phyloP scores from a whole-genome alignment of 2,329 filamentous ascomycete species.

The Lecanosticta acicola region DNA sequence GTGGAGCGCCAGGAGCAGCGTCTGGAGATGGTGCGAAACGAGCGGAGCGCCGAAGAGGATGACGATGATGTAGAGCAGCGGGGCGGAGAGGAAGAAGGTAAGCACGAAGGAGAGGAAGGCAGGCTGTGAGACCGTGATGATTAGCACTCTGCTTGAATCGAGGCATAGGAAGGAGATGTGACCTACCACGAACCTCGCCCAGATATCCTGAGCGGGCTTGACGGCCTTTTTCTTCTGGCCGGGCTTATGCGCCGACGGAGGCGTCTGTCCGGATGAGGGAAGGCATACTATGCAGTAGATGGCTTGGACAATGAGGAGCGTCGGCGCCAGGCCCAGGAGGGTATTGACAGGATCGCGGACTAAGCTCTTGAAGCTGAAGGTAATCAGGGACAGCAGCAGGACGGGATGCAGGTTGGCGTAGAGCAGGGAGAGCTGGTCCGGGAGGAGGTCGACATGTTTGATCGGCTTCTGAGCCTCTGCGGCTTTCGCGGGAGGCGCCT shows the following conservation, averaged over 20 bases:
- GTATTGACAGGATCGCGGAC: conserved; percentile 64
- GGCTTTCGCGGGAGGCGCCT: conserved; percentile 10
- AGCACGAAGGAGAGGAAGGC: conserved; percentile 63
- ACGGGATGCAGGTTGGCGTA: conserved; percentile 64
- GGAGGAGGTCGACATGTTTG: conserved; percentile 30
- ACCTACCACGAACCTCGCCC: conserved; percentile 40
- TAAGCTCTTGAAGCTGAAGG: conserved; percentile 58
- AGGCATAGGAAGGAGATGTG: not conserved
- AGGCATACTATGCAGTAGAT: conserved; percentile 55
- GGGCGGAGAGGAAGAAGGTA: conserved; percentile 50
- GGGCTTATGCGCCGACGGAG: conserved; percentile 38
- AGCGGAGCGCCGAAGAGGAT: conserved; percentile 89
- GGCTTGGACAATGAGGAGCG: conserved; percentile 60
- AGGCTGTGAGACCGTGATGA: conserved; percentile 45
- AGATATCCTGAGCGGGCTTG: conserved; percentile 48
- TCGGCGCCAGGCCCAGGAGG: conserved; percentile 56
- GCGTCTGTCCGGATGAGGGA: conserved; percentile 45
- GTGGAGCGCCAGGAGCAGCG: conserved; percentile 73
- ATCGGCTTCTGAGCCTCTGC: conserved; percentile 9
- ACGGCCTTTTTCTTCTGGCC: conserved; percentile 43
- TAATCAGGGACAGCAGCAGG: conserved; percentile 60
- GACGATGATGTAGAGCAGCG: conserved; percentile 56
- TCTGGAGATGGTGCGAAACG: conserved; percentile 72
- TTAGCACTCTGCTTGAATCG: conserved; percentile 5
- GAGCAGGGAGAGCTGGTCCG: conserved; percentile 24